Base-by-base conservation (phyloP, 805 yeast species). In the Dipodascopsis uninucleata region DNA sequence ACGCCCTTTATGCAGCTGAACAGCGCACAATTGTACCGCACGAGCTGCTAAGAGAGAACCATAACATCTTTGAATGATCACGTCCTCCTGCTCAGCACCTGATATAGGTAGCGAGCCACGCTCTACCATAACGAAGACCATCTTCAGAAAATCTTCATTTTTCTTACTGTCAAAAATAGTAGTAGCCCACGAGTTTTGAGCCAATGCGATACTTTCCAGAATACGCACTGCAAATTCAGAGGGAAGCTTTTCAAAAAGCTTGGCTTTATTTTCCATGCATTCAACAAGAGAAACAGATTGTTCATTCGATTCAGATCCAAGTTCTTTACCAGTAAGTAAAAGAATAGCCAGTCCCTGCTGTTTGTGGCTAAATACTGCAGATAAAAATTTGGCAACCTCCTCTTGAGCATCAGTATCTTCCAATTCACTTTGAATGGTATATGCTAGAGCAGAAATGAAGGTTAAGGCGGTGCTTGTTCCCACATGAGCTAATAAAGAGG, bases 401-500 rank as follows among this genome's bases (percentile, higher is more conserved):
- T 38, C 43, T n/a, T 53, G 50, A 14, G 58, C 43, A 3, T 29
- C 41, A 4, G 47, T 54, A 8, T 54, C 44, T 31, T 54, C 61
- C 16, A 58, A 44, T 8, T 76, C 68, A 51, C 75, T 77, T 23
- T 75, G 72, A 56, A 88, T 67, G 54, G 85, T 88, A 0, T 71
- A 53, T 0, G 79, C 74, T 23, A 90, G 61, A 1, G 82, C 72
- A n/a, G 71, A 69, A 7, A 85, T 67, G 23, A 90, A 69, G 3
- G 77, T 64, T 22, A 72, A 73, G 0, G 95, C 75, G 53, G 77
- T 73, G 16, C 72, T 69, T n/a, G 74, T 69, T 3, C 95, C 93
- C 42, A 90, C 66, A 60, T 86, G 86, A 0, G 97, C 84, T 31
- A 90, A 69, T 37, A 90, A 66, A 0, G 96, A 87, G 3, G 95